Evolutionary conservation across 2,329 filamentous ascomycete genomes (phyloP), one percentile per base, ranked within the genome.

Genomic region (Aspergillus sp.): DNA sequence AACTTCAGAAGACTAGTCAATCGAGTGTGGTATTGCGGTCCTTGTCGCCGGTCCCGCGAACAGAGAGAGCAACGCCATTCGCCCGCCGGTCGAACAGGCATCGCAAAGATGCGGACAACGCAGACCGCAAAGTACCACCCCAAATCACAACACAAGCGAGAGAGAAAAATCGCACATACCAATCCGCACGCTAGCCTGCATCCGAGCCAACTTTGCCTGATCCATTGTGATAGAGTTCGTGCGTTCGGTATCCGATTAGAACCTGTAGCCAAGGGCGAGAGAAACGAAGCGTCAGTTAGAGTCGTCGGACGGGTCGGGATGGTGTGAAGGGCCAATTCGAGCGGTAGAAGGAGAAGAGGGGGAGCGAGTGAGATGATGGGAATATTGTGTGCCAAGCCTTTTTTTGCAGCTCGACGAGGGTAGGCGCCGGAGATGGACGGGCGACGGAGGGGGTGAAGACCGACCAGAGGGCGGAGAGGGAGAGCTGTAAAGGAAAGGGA

Each of bases 111-210:
- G 11, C 3, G 6, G 1, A 17, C 16, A 8, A 30, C 26, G 26
- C 26, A 11, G 26, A 30, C 32, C 32, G 22, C 11, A n/a, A 43
- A 13, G n/a, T 24, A 8, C 22, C 22, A 16, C 30, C 19, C 10
- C 24, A 45, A 46, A 54, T 45, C 47, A 51, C 59, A 45, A 22
- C 47, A 42, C 17, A 46, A 51, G 36, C 19, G 50, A 49, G 55
- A 52, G 17, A 53, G 17, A 51, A 52, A 55, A 52, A 52, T 17
- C 16, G 40, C 38, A 84, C 86, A 68, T 84, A 89, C 87, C 87
- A 77, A 86, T 89, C 73, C 83, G 81, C 71, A 82, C 82, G 67
- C 80, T 82, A 76, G 80, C 78, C 76, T 85, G 82, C 80, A 86
- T 82, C 73, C 76, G 82, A 72, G 81, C 82, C 70, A 86, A 75